A percentile compares a stretch with the other conserved stretches of the same genome.
phyloP scores from a whole-genome alignment of 75 land plant genomes.

The Ceratopteris richardii region DNA sequence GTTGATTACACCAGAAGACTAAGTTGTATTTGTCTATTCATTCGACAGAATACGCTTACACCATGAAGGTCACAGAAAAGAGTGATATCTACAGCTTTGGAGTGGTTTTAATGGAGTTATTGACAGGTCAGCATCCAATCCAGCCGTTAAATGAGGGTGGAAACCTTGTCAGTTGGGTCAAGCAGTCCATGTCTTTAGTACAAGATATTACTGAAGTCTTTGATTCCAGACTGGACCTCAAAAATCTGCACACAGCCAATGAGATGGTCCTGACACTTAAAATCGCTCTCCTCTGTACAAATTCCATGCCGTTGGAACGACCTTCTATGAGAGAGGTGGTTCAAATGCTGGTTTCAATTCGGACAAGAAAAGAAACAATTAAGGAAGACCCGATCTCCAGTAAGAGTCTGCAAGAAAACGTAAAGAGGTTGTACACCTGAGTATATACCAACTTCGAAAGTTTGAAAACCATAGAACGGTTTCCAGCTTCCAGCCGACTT shows the following conservation, averaged over 20 bases:
- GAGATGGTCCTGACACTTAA: conserved; percentile 47
- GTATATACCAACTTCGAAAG: background rate
- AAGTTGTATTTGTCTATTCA: background rate
- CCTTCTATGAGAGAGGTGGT: conserved; percentile 80
- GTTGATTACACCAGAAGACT: background rate
- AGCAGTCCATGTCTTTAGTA: conserved; percentile 23
- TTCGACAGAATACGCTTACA: conserved; percentile 69
- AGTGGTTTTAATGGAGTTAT: conserved; percentile 60
- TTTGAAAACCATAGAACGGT: background rate
- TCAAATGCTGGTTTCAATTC: conserved; percentile 32
- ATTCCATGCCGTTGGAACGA: conserved; percentile 47
- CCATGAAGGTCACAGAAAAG: conserved; percentile 74
- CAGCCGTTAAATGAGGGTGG: conserved; percentile 65
- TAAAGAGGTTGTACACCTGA: background rate
- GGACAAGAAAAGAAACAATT: background rate
- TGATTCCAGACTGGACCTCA: conserved; percentile 41
- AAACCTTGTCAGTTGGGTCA: conserved; percentile 66
- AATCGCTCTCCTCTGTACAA: conserved; percentile 57
- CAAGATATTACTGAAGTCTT: conserved; percentile 23
- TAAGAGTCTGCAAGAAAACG: background rate
- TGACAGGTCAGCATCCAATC: conserved; percentile 58
- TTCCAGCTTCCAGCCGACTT: background rate
- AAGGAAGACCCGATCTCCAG: background rate
- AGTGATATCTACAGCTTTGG: conserved; percentile 76
- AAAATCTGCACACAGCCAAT: conserved; percentile 16